Evolutionary conservation across 768 basidiomycete species (phyloP).

Genomic region (Kwoniella sp.): DNA sequence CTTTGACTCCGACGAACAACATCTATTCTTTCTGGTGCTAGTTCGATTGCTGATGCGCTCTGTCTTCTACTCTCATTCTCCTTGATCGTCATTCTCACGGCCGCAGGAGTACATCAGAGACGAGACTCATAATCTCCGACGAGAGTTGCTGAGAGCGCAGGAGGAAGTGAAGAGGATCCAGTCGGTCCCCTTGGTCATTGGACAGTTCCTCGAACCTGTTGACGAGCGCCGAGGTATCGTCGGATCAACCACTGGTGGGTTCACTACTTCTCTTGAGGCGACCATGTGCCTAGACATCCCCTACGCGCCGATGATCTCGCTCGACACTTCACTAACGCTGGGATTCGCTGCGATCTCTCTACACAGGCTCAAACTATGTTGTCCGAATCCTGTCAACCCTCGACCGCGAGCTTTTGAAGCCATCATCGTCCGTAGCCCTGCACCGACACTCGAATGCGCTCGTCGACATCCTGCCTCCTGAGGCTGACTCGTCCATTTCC

Average conservation of each 20-base stretch:
- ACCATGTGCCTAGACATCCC: background rate
- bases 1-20: too few relatives aligned
- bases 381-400: conserved; percentile 95
- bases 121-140: conserved; percentile 95
- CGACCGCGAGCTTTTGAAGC: conserved; percentile 95
- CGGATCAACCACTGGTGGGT: conserved; percentile 77
- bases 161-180: conserved; percentile 99
- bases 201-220: conserved; percentile 98
- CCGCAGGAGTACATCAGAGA: conserved; percentile 98
- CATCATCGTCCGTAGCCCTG: conserved; percentile 94
- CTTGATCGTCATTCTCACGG: too few relatives aligned
- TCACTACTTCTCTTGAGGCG: background rate
- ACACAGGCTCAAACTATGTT: conserved; percentile 93
- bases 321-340: too few relatives aligned
- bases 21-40: too few relatives aligned
- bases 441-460: conserved; percentile 98
- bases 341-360: background rate
- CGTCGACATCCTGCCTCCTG: conserved; percentile 96
- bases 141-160: conserved; percentile 96
- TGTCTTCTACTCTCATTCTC: too few relatives aligned
- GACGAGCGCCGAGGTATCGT: conserved; percentile 97
- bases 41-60: too few relatives aligned
- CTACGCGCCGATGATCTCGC: too few relatives aligned
- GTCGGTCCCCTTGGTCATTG: conserved; percentile 96
- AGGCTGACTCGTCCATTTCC: conserved; percentile 94